These are phyloP conservation scores for Aspergillus baeticus DNA, from an alignment of 495 filamentous ascomycete genomes.

Conservation along the genomic window DNA sequence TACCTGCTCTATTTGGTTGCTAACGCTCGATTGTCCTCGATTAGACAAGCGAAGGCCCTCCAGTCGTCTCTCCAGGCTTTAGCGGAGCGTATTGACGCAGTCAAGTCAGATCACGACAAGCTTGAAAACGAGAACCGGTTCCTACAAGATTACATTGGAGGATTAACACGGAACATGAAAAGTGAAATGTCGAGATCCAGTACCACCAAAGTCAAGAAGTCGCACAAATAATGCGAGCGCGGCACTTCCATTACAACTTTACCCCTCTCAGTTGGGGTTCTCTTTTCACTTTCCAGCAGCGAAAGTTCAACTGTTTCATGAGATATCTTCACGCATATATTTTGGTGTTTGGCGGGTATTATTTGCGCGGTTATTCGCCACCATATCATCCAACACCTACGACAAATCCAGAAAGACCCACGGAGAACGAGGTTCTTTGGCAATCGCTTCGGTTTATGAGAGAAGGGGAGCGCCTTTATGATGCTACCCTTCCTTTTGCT, in stretches of 20 bases:
- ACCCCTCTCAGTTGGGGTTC: conserved; percentile 9
- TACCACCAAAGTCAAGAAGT: conserved; percentile 45
- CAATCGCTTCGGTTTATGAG: neutral
- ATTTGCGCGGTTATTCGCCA: neutral
- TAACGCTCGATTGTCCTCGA: neutral
- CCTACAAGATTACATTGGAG: conserved; percentile 77
- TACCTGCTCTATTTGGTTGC: neutral
- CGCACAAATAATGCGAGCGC: conserved; percentile 36
- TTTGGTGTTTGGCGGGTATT: conserved; percentile 1
- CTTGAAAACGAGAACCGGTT: conserved; percentile 93
- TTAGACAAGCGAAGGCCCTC: conserved; percentile 80
- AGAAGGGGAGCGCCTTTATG: neutral
- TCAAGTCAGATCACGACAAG: conserved; percentile 90
- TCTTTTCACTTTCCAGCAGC: conserved; percentile 9
- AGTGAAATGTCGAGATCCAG: conserved; percentile 43
- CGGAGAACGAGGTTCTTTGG: neutral
- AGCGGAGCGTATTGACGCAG: conserved; percentile 90
- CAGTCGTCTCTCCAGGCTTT: conserved; percentile 86
- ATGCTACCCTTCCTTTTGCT: neutral
- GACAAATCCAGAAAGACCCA: conserved; percentile 1
- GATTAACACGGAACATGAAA: conserved; percentile 53
- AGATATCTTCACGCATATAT: conserved; percentile 1
- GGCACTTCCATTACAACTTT: neutral
- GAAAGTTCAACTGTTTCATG: conserved; percentile 7
- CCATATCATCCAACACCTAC: neutral